A percentile compares a stretch with the other conserved stretches of the same genome.
Conservation (phyloP, 2,329 filamentous ascomycete genomes). For the Cytospora piceicola region DNA sequence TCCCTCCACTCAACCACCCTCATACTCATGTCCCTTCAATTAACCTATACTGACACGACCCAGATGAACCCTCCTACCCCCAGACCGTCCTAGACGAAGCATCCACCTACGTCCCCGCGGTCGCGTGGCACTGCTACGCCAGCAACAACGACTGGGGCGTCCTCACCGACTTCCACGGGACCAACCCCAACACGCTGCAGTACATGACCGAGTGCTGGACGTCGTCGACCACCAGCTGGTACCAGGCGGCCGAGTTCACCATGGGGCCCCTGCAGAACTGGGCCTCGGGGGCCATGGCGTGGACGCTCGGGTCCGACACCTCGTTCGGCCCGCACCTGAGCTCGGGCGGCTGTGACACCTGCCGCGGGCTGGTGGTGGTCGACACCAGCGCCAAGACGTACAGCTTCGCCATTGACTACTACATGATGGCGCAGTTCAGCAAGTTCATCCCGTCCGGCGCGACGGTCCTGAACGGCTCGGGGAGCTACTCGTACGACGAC, state of each 20-base stretch:
- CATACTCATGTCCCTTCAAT: not conserved
- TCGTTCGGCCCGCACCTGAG: slow-evolving; percentile 48
- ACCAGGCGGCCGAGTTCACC: slow-evolving; percentile 47
- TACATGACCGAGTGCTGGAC: slow-evolving; percentile 56
- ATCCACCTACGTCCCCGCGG: slow-evolving; percentile 38
- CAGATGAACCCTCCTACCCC: slow-evolving; percentile 42
- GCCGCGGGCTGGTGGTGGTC: slow-evolving; percentile 59
- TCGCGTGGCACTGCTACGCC: slow-evolving; percentile 50
- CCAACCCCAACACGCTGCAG: slow-evolving; percentile 45
- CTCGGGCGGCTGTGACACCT: slow-evolving; percentile 46
- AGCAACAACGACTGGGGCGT: slow-evolving; percentile 42
- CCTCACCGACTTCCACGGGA: slow-evolving; percentile 45
- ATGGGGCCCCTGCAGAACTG: slow-evolving; percentile 55
- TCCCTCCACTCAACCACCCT: not conserved
- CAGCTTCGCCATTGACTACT: slow-evolving; percentile 53
- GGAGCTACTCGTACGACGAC: slow-evolving; percentile 48
- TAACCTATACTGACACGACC: not conserved
- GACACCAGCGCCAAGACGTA: slow-evolving; percentile 52
- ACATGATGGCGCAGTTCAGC: slow-evolving; percentile 58
- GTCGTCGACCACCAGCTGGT: slow-evolving; percentile 42
- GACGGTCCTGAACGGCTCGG: slow-evolving; percentile 46
- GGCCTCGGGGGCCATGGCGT: slow-evolving; percentile 49
- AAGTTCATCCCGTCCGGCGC: slow-evolving; percentile 52
- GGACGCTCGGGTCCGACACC: slow-evolving; percentile 50
- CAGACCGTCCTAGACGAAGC: slow-evolving; percentile 44